These are phyloP conservation scores for Carallia pectinifolia DNA, from an alignment of 345 rosid genomes.

Conservation along the genomic window DNA sequence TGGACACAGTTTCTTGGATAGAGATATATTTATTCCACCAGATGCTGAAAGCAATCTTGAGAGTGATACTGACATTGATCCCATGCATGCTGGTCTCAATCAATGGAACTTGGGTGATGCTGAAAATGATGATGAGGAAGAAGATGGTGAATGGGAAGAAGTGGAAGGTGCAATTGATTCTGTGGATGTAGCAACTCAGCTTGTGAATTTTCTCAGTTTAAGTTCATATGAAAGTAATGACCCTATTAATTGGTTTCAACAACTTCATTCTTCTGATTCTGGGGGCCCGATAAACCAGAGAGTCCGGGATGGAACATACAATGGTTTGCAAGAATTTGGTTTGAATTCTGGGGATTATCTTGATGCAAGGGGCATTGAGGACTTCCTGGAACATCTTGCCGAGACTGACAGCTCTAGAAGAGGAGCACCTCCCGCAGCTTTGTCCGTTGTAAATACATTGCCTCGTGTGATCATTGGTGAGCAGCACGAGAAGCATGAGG, in stretches of 20 bases:
- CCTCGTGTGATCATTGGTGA: constrained; percentile 46
- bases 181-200: constrained; percentile 24
- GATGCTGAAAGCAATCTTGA: constrained; percentile 51
- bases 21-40: constrained; percentile 46
- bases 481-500: constrained; percentile 49
- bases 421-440: constrained; percentile 91
- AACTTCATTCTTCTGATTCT: constrained; percentile 41
- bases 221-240: constrained; percentile 48
- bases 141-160: constrained; percentile 63
- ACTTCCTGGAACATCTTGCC: constrained; percentile 70
- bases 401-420: constrained; percentile 69
- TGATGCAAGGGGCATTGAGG: constrained; percentile 62
- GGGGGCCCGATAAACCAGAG: constrained; percentile 38
- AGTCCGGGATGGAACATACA: constrained; percentile 36
- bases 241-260: constrained; percentile 22
- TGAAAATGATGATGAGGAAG: constrained; percentile 49
- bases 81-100: constrained; percentile 75
- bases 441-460: constrained; percentile 55
- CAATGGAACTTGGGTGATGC: constrained; percentile 76
- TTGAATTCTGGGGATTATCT: constrained; percentile 58
- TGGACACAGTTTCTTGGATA: constrained; percentile 48
- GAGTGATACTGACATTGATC: constrained; percentile 88
- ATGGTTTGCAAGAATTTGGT: constrained; percentile 39
- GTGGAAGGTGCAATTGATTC: constrained; percentile 41
- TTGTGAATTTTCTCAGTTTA: constrained; percentile 34